Evolutionary conservation across 2,329 filamentous ascomycete genomes (phyloP).

Genomic region (Calonectria pteridis): DNA sequence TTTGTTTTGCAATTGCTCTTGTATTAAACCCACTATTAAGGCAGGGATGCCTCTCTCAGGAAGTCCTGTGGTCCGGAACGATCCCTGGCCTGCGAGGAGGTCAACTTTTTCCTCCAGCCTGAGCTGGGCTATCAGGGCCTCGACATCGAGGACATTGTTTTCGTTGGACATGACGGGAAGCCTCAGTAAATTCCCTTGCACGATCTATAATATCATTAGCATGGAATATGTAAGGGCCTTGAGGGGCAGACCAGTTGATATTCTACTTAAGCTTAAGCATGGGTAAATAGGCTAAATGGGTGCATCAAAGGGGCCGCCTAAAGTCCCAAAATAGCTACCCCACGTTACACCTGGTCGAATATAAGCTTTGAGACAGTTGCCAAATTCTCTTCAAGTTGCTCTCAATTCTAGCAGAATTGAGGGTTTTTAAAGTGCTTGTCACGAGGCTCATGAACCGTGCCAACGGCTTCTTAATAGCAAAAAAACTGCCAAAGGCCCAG

Average conservation of each 20-base stretch:
- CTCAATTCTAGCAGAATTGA: neutral
- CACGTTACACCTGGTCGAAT: neutral
- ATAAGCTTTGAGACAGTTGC: neutral
- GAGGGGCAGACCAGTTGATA: neutral
- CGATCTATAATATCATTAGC: too few species aligned
- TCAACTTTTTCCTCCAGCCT: conserved; percentile 29
- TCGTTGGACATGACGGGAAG: neutral
- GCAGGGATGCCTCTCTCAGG: conserved; percentile 12
- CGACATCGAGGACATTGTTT: conserved; percentile 9
- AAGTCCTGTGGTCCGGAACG: conserved; percentile 15
- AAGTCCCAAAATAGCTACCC: neutral
- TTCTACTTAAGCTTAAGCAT: neutral
- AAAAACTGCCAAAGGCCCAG: neutral
- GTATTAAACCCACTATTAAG: conserved; percentile 8
- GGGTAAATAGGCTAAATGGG: conserved; percentile 4
- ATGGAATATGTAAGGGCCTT: neutral
- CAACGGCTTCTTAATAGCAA: too few species aligned
- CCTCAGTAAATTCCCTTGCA: neutral
- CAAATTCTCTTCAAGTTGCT: neutral
- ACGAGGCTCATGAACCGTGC: neutral
- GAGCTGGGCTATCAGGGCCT: conserved; percentile 11
- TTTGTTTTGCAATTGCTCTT: neutral
- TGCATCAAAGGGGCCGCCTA: neutral
- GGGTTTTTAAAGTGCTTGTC: neutral
- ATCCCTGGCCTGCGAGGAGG: conserved; percentile 23